Evolutionary conservation across 768 basidiomycete species (phyloP).

Genomic region (Epithele typhae): DNA sequence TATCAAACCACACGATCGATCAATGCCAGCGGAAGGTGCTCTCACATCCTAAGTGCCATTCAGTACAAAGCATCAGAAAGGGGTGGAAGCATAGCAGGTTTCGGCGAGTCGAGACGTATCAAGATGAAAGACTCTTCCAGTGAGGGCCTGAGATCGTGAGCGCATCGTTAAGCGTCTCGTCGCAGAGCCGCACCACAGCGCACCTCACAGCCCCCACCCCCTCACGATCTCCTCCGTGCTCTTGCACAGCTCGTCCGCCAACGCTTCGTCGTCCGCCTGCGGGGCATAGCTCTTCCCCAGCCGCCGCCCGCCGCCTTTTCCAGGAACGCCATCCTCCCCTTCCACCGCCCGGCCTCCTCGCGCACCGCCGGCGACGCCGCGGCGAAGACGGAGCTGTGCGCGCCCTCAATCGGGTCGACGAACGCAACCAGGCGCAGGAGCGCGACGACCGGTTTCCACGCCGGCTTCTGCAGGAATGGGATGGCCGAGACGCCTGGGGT

Average conservation of each 20-base stretch:
- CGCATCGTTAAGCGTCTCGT: no score
- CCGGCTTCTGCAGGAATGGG: slow-evolving; percentile 21
- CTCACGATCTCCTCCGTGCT: slow-evolving; percentile 13
- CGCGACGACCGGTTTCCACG: background rate
- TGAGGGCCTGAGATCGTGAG: no score
- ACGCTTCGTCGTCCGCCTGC: slow-evolving; percentile 3
- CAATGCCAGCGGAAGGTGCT: no score
- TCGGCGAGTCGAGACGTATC: no score
- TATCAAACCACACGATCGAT: no score
- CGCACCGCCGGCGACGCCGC: background rate
- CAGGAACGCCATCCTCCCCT: slow-evolving; percentile 11
- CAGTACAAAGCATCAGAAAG: no score
- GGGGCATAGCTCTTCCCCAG: background rate
- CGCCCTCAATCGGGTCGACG: background rate
- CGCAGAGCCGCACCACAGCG: no score
- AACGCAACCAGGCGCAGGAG: slow-evolving; percentile 1
- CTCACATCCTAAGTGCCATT: no score
- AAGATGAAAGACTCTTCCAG: no score
- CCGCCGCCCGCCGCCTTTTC: background rate
- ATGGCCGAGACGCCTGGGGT: slow-evolving; percentile 13
- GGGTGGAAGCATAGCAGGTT: no score
- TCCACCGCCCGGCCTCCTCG: background rate
- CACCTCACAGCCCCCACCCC: background rate
- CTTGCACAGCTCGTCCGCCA: slow-evolving; percentile 19
- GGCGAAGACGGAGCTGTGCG: background rate